Evolutionary conservation across 1,139 yeast genomes (phyloP), one percentile per base, ranked within the genome.

Genomic region (Candida dubliniensis): DNA sequence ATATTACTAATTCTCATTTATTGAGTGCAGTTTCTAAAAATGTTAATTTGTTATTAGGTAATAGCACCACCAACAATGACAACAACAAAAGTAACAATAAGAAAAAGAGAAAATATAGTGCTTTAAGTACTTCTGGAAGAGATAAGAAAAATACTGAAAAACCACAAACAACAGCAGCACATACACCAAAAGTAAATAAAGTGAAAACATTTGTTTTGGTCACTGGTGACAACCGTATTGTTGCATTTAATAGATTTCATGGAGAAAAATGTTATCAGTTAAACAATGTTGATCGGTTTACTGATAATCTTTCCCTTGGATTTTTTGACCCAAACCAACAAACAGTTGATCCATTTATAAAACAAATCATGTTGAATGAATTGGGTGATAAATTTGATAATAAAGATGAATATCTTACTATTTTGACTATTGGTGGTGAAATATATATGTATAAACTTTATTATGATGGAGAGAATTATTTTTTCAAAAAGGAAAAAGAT

Each of bases 401-500:
- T 18, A 64, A 66, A 39, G 69, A 69, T 31, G 91, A 87, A 53
- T 83, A 81, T 59, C 61, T 90, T 48, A 74, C 90, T 0, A 69
- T 88, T 6, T 67, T 89, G 41, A 88, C 96, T 0, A 77, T 82
- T 58, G 91, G 93, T 44, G 95, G 95, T 55, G 95, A 89, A 60
- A 68, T 88, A 1, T 69, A 81, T 37, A 68, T 86, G 49, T 89
- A 89, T 60, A 81, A 81, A 54, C 66, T 83, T 35, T 79, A 70
- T 47, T 71, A 71, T 51, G 81, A 76, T 56, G 77, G 80, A 4
- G 76, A 73, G 37, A 73, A 72, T 50, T 75, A 70, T 52, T 68
- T 73, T 48, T 70, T 83, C 42, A 56, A 65, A 33, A 78, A 80
- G 57, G 74, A 74, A 27, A 71, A 76, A 47, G 80, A 80, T 49